phyloP scores from a whole-genome alignment of 192 early-diverging fungal genomes.

The Backusella tuberculispora region DNA sequence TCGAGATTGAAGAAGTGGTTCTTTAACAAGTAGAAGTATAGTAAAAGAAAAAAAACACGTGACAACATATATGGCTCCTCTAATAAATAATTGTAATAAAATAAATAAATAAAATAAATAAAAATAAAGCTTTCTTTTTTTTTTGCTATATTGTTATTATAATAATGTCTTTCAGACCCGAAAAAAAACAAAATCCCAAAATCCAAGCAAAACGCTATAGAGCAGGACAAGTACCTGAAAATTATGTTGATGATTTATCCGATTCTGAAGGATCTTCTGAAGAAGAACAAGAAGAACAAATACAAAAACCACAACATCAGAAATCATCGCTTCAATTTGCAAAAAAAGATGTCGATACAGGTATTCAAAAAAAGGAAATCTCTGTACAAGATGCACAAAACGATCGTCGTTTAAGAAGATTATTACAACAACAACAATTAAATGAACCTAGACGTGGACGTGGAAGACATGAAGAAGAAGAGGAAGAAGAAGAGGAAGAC shows the following conservation, averaged over 20 bases:
- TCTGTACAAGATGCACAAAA: slow-evolving; percentile 44
- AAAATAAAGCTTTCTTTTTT: not conserved
- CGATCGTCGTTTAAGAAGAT: slow-evolving; percentile 52
- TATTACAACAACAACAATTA: slow-evolving; percentile 49
- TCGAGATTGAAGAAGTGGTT: not conserved
- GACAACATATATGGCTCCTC: no score
- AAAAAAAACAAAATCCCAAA: slow-evolving; percentile 33
- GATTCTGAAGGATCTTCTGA: slow-evolving; percentile 60
- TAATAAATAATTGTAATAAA: no score
- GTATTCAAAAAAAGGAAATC: slow-evolving; percentile 49
- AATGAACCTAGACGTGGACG: slow-evolving; percentile 34
- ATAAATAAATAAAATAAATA: not conserved
- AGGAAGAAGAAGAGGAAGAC: slow-evolving; percentile 32
- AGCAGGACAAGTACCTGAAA: slow-evolving; percentile 60
- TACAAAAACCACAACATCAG: slow-evolving; percentile 16
- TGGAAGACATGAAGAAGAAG: slow-evolving; percentile 39
- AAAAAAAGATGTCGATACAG: slow-evolving; percentile 45
- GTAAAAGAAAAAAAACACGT: not conserved
- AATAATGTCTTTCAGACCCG: slow-evolving; percentile 30
- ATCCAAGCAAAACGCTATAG: slow-evolving; percentile 60
- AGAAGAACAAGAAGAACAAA: slow-evolving; percentile 37
- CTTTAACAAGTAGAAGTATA: not conserved
- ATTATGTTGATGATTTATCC: slow-evolving; percentile 53
- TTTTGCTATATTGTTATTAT: not conserved
- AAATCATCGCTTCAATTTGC: slow-evolving; percentile 36